These are phyloP conservation scores for Colletotrichum australisinense DNA, from an alignment of 2,329 filamentous ascomycete species.

Conservation along the genomic window DNA sequence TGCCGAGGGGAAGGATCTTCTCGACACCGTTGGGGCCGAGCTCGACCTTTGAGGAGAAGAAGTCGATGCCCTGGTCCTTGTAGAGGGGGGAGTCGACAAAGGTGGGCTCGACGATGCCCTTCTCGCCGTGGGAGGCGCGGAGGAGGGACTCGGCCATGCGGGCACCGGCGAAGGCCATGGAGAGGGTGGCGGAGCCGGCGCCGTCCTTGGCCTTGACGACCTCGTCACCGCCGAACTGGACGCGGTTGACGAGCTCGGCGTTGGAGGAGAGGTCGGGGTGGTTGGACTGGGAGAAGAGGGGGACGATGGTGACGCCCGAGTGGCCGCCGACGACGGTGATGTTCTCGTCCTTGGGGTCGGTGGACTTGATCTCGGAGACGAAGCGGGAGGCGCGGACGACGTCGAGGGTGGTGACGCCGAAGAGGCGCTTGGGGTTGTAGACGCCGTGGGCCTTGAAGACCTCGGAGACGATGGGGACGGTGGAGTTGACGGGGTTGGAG, in stretches of 20 bases:
- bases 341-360: slow-evolving; percentile 91
- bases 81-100: slow-evolving; percentile 97
- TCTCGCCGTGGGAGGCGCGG: slow-evolving; percentile 92
- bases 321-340: slow-evolving; percentile 97
- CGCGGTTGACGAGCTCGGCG: slow-evolving; percentile 86
- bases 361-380: slow-evolving; percentile 92
- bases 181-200: slow-evolving; percentile 95
- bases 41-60: slow-evolving; percentile 96
- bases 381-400: slow-evolving; percentile 98
- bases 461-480: slow-evolving; percentile 96
- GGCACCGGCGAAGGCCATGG: slow-evolving; percentile 96
- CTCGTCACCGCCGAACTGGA: slow-evolving; percentile 99
- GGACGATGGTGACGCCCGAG: slow-evolving; percentile 98
- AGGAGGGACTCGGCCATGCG: slow-evolving; percentile 90
- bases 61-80: slow-evolving; percentile 98
- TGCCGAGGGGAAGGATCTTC: slow-evolving; percentile 90
- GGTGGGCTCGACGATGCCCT: slow-evolving; percentile 94
- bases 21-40: slow-evolving; percentile 96
- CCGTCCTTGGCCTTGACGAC: slow-evolving; percentile 99
- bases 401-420: slow-evolving; percentile 99
- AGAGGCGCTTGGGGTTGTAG: slow-evolving; percentile 99
- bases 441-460: slow-evolving; percentile 95
- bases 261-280: slow-evolving; percentile 86
- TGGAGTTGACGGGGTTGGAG: slow-evolving; percentile 99
- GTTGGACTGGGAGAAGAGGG: slow-evolving; percentile 93